These are phyloP conservation scores for Parastagonospora avenae DNA, from an alignment of 2,329 filamentous ascomycete genomes.

Conservation along the genomic window DNA sequence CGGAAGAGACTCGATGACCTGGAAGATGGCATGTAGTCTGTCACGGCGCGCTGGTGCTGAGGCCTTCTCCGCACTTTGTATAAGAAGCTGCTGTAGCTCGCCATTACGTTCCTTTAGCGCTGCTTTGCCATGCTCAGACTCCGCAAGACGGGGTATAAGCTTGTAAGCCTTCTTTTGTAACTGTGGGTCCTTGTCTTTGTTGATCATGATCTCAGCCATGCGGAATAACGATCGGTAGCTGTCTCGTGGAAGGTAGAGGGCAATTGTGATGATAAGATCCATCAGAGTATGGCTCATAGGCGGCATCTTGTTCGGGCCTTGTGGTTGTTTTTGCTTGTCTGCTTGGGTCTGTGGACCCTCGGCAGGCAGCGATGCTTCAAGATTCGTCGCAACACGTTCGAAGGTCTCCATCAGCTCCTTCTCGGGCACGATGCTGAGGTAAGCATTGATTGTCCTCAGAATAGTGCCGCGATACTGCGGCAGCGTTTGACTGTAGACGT, in stretches of 20 bases:
- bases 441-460: slow-evolving; percentile 91
- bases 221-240: slow-evolving; percentile 86
- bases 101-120: slow-evolving; percentile 76
- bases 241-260: slow-evolving; percentile 85
- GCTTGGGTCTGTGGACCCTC: slow-evolving; percentile 66
- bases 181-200: slow-evolving; percentile 82
- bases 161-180: slow-evolving; percentile 99
- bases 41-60: slow-evolving; percentile 86
- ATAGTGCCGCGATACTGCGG: slow-evolving; percentile 91
- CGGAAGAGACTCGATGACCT: slow-evolving; percentile 80
- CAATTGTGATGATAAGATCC: slow-evolving; percentile 95
- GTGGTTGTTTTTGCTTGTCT: slow-evolving; percentile 65
- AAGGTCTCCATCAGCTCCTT: slow-evolving; percentile 87
- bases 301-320: slow-evolving; percentile 75
- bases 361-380: slow-evolving; percentile 71
- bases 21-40: slow-evolving; percentile 79
- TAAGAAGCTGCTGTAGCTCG: slow-evolving; percentile 81
- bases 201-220: slow-evolving; percentile 82
- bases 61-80: slow-evolving; percentile 81
- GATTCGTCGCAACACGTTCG: slow-evolving; percentile 80
- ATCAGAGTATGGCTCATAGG: slow-evolving; percentile 94
- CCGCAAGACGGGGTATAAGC: slow-evolving; percentile 86
- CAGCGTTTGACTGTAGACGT: slow-evolving; percentile 95
- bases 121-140: slow-evolving; percentile 75
- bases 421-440: slow-evolving; percentile 82